Evolutionary conservation across 306 rosid genomes (phyloP), one percentile per base, ranked within the genome.

Genomic region (Nissolia schottii): DNA sequence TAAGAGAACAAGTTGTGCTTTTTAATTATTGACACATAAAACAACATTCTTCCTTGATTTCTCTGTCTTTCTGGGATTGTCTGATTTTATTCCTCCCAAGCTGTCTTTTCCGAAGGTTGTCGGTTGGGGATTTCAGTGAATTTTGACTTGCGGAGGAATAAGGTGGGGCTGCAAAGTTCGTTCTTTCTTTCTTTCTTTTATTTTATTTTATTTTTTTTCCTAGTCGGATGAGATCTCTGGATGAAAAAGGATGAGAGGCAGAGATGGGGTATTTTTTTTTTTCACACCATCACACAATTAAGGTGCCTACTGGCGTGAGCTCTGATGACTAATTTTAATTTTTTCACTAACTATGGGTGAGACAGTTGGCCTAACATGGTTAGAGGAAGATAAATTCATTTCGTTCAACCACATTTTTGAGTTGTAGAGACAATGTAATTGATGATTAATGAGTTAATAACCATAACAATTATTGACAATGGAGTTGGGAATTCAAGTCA

Each of bases 11-110:
- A 43, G 7, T 8, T 56, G 5, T 43, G 67, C 19, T 55, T 71
- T 78, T 64, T 64, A 20, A 9, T 70, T 29, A 41, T 70, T 37
- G 64, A 28, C 50, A 31, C 6, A 38, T 5, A 6, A 9, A 49
- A 38, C 37, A 49, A 38, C 37, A 50, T 77, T 70, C 72, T 51
- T n/a, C 16, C 23, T 20, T n/a, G n/a, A n/a, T n/a, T 62, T 49
- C 25, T 59, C 2, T 37, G 7, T 56, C 22, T 56, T n/a, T 20
- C 23, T 37, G 16, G 19, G 23, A 9, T 15, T 10, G 16, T 54
- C 41, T 75, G 49, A 75, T 38, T 53, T 54, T 41, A 13, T 38
- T 14, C 43, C 32, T 12, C 28, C 20, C 59, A 22, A 56, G 31
- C 4, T 58, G 60, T 1, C 62, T 25, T 4, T 55, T 55, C 62